These are phyloP conservation scores for Microstroma glucosiphilum DNA, from an alignment of 1,284 basidiomycete species.

Conservation along the genomic window DNA sequence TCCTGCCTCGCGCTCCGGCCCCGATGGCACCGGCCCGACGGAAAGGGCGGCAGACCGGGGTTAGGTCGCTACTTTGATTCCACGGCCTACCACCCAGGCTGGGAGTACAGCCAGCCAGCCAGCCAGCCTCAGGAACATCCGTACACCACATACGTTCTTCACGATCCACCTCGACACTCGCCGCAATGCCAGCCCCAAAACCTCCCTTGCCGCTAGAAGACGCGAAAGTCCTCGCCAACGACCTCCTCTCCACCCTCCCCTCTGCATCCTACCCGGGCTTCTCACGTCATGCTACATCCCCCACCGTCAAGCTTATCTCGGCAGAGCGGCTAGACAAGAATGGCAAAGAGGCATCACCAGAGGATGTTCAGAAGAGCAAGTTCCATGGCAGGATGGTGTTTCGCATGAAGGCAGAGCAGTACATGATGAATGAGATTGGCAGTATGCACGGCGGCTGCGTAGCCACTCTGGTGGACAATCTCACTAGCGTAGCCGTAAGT, in stretches of 20 bases:
- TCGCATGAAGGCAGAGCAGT: slow-evolving; percentile 30
- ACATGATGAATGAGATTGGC: slow-evolving; percentile 35
- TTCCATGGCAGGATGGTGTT: slow-evolving; percentile 20
- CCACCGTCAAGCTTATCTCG: neutral
- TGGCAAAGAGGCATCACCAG: neutral
- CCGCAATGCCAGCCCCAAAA: neutral
- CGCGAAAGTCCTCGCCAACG: neutral
- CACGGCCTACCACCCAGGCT: no score
- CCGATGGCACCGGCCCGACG: no score
- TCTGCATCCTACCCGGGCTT: neutral
- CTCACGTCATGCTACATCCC: neutral
- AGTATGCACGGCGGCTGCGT: slow-evolving; percentile 39
- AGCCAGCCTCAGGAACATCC: no score
- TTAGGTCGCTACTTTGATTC: no score
- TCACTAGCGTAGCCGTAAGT: slow-evolving; percentile 26
- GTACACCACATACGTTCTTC: no score
- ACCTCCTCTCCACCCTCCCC: neutral
- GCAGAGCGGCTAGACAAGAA: neutral
- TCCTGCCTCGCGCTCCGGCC: no score
- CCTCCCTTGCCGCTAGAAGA: slow-evolving; percentile 1
- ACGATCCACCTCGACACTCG: no score
- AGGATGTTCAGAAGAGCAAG: neutral
- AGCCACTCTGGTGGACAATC: slow-evolving; percentile 34
- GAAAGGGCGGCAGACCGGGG: no score
- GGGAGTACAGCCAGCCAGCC: no score